These are phyloP conservation scores for Oxytropis ochrocephala DNA, from an alignment of 306 rosid species.

Conservation along the genomic window DNA sequence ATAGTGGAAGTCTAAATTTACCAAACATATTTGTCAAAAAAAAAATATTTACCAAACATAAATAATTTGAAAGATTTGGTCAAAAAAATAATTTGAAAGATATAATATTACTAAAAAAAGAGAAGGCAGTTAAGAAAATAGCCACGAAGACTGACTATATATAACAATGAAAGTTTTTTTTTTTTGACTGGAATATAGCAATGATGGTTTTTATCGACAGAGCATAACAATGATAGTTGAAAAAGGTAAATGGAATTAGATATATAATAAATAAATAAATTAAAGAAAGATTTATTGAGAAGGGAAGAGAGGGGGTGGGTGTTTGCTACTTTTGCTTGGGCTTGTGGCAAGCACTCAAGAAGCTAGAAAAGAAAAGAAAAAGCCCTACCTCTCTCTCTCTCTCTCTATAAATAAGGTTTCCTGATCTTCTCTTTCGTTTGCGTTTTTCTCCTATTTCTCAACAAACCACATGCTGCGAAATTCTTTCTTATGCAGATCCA, in stretches of 20 bases:
- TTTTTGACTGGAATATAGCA: no score
- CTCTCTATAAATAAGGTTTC: neutral
- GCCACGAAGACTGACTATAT: neutral
- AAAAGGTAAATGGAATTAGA: neutral
- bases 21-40: no score
- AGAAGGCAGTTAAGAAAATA: slow-evolving; percentile 14
- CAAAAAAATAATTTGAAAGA: no score
- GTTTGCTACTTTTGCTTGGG: slow-evolving; percentile 6
- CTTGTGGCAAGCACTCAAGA: slow-evolving; percentile 21
- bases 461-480: neutral
- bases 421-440: slow-evolving; percentile 3
- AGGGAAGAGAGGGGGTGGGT: neutral
- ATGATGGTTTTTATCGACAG: no score
- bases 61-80: no score
- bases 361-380: neutral
- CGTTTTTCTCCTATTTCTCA: neutral
- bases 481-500: slow-evolving; percentile 5
- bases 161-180: neutral
- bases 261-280: neutral
- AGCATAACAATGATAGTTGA: slow-evolving; percentile 3
- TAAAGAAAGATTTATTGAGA: slow-evolving; percentile 13
- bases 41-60: no score
- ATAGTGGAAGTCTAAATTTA: neutral
- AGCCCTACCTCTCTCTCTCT: neutral
- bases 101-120: neutral